Base-by-base conservation (phyloP, 345 rosid genomes). In the Clausena lansium region DNA sequence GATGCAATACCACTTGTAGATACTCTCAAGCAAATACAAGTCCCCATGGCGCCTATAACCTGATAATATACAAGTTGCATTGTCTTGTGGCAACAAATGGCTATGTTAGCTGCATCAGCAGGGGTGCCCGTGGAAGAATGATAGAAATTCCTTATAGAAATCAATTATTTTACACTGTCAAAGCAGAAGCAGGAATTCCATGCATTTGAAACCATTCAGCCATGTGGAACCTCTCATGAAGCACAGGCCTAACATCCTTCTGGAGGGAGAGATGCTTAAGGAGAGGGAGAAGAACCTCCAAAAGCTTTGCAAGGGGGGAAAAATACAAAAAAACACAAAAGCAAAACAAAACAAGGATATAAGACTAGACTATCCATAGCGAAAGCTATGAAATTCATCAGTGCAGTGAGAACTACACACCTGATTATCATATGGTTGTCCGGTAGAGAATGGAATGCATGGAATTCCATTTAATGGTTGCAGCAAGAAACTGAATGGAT, bases 171-270 rank as follows among this genome's bases (percentile, higher is more conserved):
- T 62, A 80, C 62, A 25, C 19, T 30, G 81, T 84, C 89, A 77
- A 84, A 71, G 86, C 79, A 58, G 94, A 82, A 13, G 93, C 84
- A 41, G 97, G 96, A 77, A 97, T 94, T 66, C 98, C 98, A 71
- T 91, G 95, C 84, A 88, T 93, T 85, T 89, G 95, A 85, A 97
- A 97, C 99, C 98, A 97, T 79, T 94, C 96, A 0, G 91, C 94
- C 98, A 97, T 93, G 83, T 62, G 93, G 81, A 91, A 97, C 69
- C 91, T 89, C 36, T 93, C 96, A 32, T 87, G 83, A 27, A 97
- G 97, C 57, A 75, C 81, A 0, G 94, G 85, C 79, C 98, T 85
- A 35, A 97, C 94, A 7, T 97, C 99, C 27, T 85, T 87, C 86
- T 94, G 93, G 82, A 77, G 82, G 39, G 97, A 88, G 27, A 97